These are phyloP conservation scores for Hymenochaete sp. DNA, from an alignment of 1,284 basidiomycete genomes.

Conservation along the genomic window DNA sequence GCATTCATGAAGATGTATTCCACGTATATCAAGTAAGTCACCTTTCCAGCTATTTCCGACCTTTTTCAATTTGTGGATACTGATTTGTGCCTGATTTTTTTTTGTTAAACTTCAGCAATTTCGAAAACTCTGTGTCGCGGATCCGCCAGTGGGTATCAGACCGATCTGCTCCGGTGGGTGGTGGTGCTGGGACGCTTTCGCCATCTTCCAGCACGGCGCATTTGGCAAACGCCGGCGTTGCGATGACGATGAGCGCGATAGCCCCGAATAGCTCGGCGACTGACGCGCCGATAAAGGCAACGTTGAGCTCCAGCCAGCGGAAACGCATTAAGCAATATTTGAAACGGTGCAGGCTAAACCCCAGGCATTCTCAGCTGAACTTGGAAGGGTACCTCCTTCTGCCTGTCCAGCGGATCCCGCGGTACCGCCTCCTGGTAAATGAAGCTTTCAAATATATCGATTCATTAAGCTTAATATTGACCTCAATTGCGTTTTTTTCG, in stretches of 20 bases:
- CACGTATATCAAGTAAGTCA: constrained; percentile 85
- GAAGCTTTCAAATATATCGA: background rate
- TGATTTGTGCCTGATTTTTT: constrained; percentile 13
- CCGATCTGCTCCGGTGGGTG: constrained; percentile 32
- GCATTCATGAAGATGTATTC: constrained; percentile 98
- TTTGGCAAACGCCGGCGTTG: constrained; percentile 51
- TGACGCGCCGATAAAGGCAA: constrained; percentile 20
- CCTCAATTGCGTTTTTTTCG: no score
- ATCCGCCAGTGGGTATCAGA: constrained; percentile 77
- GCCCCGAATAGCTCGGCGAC: constrained; percentile 35
- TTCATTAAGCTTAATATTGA: constrained; percentile 4
- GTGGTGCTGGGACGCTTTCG: constrained; percentile 39
- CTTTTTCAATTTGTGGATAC: constrained; percentile 5
- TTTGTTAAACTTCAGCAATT: constrained; percentile 51
- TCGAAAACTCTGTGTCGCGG: constrained; percentile 82
- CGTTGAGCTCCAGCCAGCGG: constrained; percentile 62
- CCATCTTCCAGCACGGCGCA: constrained; percentile 55
- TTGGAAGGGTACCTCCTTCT: constrained; percentile 91
- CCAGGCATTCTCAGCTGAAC: constrained; percentile 92
- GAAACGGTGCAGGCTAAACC: constrained; percentile 78
- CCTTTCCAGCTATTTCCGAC: background rate
- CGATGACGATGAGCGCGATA: constrained; percentile 41
- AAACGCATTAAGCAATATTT: constrained; percentile 83
- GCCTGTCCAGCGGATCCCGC: constrained; percentile 93
- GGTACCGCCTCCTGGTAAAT: constrained; percentile 84